These are phyloP conservation scores for Aureobasidium sp. DNA, from an alignment of 2,329 filamentous ascomycete species.

Conservation along the genomic window DNA sequence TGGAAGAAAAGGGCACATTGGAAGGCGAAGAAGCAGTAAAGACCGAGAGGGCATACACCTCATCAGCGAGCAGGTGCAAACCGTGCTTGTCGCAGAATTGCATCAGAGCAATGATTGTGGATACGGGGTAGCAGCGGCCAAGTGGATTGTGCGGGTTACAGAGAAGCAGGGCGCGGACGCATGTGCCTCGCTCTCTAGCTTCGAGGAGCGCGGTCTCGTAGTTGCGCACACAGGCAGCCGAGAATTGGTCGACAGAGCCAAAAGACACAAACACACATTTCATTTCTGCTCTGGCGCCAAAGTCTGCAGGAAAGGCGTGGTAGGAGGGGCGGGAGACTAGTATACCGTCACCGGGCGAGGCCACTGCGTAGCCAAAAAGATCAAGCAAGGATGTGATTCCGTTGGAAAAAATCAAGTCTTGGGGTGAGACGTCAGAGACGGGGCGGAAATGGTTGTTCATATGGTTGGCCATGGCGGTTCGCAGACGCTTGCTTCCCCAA, in stretches of 20 bases:
- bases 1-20: constrained; percentile 22
- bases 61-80: constrained; percentile 31
- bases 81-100: constrained; percentile 26
- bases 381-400: constrained; percentile 31
- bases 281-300: constrained; percentile 37
- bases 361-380: constrained; percentile 37
- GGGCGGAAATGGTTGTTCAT: constrained; percentile 38
- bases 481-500: constrained; percentile 33
- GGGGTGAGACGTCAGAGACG: constrained; percentile 26
- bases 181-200: constrained; percentile 29
- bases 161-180: constrained; percentile 36
- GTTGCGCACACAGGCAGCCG: constrained; percentile 24
- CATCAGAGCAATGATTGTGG: constrained; percentile 23
- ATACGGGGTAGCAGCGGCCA: constrained; percentile 25
- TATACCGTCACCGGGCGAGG: constrained; percentile 40
- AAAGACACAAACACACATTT: constrained; percentile 36
- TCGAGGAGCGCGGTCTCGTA: constrained; percentile 34
- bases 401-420: constrained; percentile 36
- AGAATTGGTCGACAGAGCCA: constrained; percentile 33
- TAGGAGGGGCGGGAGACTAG: constrained; percentile 39
- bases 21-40: constrained; percentile 21
- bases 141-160: constrained; percentile 42
- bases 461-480: constrained; percentile 34
- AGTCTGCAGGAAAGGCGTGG: constrained; percentile 42
- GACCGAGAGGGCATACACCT: constrained; percentile 31